phyloP scores from a whole-genome alignment of 805 yeast genomes.

The Lachancea lanzarotensis region DNA sequence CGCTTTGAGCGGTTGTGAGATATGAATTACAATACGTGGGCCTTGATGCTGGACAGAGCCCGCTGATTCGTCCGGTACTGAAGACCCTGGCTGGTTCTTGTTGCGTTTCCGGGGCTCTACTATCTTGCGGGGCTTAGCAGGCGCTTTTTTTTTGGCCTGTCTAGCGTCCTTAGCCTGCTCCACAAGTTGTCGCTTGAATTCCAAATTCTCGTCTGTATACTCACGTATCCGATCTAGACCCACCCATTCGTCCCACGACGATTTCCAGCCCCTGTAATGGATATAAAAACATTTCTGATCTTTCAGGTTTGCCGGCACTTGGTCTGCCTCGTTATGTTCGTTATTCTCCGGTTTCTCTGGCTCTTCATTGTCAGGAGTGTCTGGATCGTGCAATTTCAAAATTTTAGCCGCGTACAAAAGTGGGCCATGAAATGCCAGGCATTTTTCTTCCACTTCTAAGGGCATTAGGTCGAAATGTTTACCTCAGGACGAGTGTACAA shows the following conservation, averaged over 20 bases:
- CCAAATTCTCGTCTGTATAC: slow-evolving; percentile 59
- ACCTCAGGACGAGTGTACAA: too few species aligned
- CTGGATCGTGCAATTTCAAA: slow-evolving; percentile 46
- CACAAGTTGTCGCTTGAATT: slow-evolving; percentile 54
- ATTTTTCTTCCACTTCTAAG: slow-evolving; percentile 34
- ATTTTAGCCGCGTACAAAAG: slow-evolving; percentile 84
- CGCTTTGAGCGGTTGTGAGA: slow-evolving; percentile 64
- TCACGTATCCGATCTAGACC: slow-evolving; percentile 59
- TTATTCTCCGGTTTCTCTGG: neutral
- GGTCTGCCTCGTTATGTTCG: slow-evolving; percentile 11
- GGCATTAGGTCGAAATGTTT: slow-evolving; percentile 5
- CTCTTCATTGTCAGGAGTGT: slow-evolving; percentile 30
- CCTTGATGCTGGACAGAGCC: slow-evolving; percentile 1
- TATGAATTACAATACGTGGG: slow-evolving; percentile 42
- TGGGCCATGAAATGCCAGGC: slow-evolving; percentile 87
- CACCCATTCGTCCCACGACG: slow-evolving; percentile 97
- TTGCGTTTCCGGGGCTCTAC: slow-evolving; percentile 32
- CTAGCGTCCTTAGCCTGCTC: slow-evolving; percentile 36
- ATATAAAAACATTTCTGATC: slow-evolving; percentile 49
- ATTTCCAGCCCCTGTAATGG: slow-evolving; percentile 94
- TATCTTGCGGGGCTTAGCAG: slow-evolving; percentile 17
- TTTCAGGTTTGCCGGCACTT: slow-evolving; percentile 34
- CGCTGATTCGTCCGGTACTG: slow-evolving; percentile 1
- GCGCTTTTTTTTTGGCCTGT: slow-evolving; percentile 31
- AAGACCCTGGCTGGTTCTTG: neutral